Conservation (phyloP, 441 rosid species). For the Gossypium armourianum region DNA sequence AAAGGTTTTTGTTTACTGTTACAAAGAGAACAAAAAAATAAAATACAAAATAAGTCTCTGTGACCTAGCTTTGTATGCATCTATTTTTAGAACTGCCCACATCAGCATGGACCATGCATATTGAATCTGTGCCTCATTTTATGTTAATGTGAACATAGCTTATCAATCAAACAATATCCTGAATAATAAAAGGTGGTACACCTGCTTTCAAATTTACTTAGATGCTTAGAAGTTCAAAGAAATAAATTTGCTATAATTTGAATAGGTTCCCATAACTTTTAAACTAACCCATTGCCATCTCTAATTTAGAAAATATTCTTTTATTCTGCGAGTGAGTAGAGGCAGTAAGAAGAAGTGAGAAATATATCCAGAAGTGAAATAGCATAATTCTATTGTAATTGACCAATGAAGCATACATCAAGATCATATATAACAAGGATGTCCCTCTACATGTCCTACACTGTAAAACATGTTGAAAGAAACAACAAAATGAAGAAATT, state of each 20-base stretch:
- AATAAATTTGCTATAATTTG: neutral
- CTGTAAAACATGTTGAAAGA: neutral
- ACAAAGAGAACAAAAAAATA: neutral
- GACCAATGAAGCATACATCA: neutral
- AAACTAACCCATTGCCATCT: neutral
- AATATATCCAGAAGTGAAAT: neutral
- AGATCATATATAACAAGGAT: neutral
- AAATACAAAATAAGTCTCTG: neutral
- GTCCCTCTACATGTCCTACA: neutral
- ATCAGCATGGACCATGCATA: neutral
- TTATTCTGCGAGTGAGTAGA: neutral
- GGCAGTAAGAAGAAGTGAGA: too few relatives aligned
- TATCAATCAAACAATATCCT: neutral
- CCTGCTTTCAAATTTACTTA: neutral
- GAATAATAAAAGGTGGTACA: neutral
- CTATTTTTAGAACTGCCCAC: neutral
- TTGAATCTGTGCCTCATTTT: neutral
- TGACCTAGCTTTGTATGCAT: neutral
- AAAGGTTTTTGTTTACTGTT: neutral
- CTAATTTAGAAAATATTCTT: neutral
- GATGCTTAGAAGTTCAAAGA: neutral
- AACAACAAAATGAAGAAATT: neutral
- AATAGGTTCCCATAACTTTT: constrained; percentile 1
- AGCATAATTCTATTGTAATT: neutral
- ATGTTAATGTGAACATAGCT: neutral